These are phyloP conservation scores for Vigna nakashimae DNA, from an alignment of 306 rosid genomes.

Conservation along the genomic window DNA sequence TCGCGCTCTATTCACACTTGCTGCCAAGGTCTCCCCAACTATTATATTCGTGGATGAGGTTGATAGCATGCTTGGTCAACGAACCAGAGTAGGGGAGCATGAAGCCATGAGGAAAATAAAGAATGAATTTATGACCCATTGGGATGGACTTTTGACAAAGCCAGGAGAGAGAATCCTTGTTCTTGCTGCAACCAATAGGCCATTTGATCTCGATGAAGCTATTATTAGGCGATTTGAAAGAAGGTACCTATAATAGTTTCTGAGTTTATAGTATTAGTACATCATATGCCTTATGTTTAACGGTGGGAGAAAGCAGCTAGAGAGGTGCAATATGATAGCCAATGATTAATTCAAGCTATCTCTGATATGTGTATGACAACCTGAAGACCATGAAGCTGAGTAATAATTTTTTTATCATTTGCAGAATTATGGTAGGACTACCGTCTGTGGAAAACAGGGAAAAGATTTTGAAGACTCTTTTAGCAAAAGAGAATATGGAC, in stretches of 20 bases:
- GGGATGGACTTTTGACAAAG: constrained; percentile 93
- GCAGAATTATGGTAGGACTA: constrained; percentile 92
- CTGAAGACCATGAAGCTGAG: not conserved
- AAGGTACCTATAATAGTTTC: constrained; percentile 47
- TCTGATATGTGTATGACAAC: not conserved
- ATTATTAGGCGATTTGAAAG: constrained; percentile 94
- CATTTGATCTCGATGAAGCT: constrained; percentile 97
- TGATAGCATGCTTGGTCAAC: constrained; percentile 98
- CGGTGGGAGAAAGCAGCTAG: no score
- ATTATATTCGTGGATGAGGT: constrained; percentile 98
- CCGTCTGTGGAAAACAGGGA: constrained; percentile 91
- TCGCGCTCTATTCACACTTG: constrained; percentile 90
- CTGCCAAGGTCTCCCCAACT: constrained; percentile 94
- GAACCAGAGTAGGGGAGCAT: constrained; percentile 94
- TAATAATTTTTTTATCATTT: constrained; percentile 1
- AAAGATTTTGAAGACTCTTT: constrained; percentile 75
- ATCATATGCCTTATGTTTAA: not conserved
- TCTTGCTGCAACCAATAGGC: constrained; percentile 98
- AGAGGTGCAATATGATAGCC: no score
- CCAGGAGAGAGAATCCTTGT: constrained; percentile 86
- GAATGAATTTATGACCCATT: constrained; percentile 92
- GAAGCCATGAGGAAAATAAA: constrained; percentile 99
- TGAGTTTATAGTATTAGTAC: not conserved
- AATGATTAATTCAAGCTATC: no score
- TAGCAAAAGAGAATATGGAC: constrained; percentile 77